Evolutionary conservation across 2,329 filamentous ascomycete species (phyloP).

Genomic region (Colletotrichum australisinense): DNA sequence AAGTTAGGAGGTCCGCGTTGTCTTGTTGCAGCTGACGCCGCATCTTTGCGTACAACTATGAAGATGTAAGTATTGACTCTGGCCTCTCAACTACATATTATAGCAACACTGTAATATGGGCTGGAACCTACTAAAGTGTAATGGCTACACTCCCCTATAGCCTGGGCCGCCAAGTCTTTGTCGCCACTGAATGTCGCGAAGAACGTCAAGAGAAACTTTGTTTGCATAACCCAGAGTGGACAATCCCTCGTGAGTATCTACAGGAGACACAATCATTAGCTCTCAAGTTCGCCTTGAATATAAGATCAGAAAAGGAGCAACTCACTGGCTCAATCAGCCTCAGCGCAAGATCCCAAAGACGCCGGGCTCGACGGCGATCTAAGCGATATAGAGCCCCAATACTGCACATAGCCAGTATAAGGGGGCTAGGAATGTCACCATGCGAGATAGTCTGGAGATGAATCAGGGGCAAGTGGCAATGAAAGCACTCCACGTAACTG

Average conservation of each 20-base stretch:
- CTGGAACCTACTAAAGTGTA: background rate
- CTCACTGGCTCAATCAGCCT: background rate
- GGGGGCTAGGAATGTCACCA: background rate
- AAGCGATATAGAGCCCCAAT: background rate
- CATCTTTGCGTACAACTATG: background rate
- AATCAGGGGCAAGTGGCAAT: background rate
- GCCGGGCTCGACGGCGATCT: background rate
- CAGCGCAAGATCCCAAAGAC: background rate
- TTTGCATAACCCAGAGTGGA: background rate
- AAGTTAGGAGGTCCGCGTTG: background rate
- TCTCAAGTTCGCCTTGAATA: background rate
- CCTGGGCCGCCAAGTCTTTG: background rate
- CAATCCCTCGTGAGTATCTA: background rate
- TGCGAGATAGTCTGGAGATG: background rate
- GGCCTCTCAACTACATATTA: rapidly evolving
- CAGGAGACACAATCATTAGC: background rate
- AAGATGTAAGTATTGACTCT: background rate
- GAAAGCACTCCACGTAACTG: background rate
- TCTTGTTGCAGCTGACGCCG: background rate
- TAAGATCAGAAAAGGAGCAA: background rate
- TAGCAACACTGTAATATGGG: background rate
- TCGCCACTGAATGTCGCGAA: background rate
- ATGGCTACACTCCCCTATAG: background rate
- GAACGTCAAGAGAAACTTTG: background rate
- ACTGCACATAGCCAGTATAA: background rate